Base-by-base conservation (phyloP, 805 yeast species). In the Brettanomyces nanus region DNA sequence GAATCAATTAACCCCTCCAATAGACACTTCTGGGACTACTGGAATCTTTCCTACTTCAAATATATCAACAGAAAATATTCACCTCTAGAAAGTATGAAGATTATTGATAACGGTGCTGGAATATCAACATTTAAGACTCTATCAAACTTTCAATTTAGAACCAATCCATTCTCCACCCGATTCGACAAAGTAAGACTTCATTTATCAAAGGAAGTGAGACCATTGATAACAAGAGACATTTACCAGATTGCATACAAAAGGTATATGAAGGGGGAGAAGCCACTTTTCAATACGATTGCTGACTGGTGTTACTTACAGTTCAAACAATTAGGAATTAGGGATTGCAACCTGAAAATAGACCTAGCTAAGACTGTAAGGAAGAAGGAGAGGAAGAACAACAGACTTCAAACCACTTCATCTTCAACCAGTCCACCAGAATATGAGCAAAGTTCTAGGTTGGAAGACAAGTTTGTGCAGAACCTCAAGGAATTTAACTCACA, bases 11-110 rank as follows among this genome's bases (percentile, higher is more conserved):
- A 29, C 4, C 9, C 5, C 4, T 35, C 20, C 4, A 57, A 59
- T 33, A 36, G 37, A 14, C 44, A 48, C 18, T 58, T 54, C 33
- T 62, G 62, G 62, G 51, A 48, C 23, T 45, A 49, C 33, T 62
- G 60, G 52, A 37, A 39, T n/a, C 32, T 49, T 25, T 30, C 49
- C 1, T 62, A 61, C 34, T 51, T 61, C 47, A 61, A 58, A 28
- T 59, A 59, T 33, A 33, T 59, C 29, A 43, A 41, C 18, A 40
- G 55, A 28, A 50, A 49, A 14, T 52, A 43, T 31, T 54, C 61
- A 7, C 28, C 50, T 10, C 35, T 43, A 1, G 33, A 42, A 9
- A 51, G 58, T 1, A 47, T 49, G 21, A 37, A 35, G n/a, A 47
- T 60, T 4, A 59, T 52, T 38, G 39, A 38, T 18, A 38, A 44